Evolutionary conservation across 352 stramenopile genomes (phyloP).

Genomic region (Pythium guiyangense): DNA sequence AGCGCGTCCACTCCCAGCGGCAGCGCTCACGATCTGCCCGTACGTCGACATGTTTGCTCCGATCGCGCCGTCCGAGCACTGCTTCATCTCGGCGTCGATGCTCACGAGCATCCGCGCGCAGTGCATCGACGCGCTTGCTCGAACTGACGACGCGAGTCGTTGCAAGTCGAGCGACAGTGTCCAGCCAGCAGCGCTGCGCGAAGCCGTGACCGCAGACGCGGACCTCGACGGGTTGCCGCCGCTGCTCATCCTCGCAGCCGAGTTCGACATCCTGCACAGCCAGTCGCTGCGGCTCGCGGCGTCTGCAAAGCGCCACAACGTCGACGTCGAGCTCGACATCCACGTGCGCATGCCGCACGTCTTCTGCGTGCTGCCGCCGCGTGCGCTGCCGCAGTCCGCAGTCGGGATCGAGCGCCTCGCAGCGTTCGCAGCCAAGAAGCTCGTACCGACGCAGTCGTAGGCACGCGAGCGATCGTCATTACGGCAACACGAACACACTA

Average conservation of each 20-base stretch:
- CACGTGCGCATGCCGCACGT: conserved; percentile 34
- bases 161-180: not conserved
- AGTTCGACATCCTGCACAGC: conserved; percentile 25
- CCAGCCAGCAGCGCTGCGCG: not conserved
- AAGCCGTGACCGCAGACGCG: conserved; percentile 9
- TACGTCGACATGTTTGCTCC: conserved; percentile 34
- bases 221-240: conserved; percentile 23
- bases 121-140: not conserved
- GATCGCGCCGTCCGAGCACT: conserved; percentile 12
- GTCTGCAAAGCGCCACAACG: conserved; percentile 21
- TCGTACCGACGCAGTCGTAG: not conserved
- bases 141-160: too few relatives aligned
- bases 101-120: conserved; percentile 6
- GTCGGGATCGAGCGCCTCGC: conserved; percentile 33
- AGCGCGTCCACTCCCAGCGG: conserved; percentile 19
- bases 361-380: conserved; percentile 25
- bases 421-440: conserved; percentile 24
- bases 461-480: not conserved
- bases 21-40: conserved; percentile 27
- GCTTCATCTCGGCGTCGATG: conserved; percentile 18
- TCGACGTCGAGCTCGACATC: conserved; percentile 34
- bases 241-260: conserved; percentile 25
- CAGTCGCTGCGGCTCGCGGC: conserved; percentile 22
- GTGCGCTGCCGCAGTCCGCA: conserved; percentile 20
- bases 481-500: not conserved